phyloP scores from a whole-genome alignment of 768 basidiomycete species.

The Auricularia cornea region DNA sequence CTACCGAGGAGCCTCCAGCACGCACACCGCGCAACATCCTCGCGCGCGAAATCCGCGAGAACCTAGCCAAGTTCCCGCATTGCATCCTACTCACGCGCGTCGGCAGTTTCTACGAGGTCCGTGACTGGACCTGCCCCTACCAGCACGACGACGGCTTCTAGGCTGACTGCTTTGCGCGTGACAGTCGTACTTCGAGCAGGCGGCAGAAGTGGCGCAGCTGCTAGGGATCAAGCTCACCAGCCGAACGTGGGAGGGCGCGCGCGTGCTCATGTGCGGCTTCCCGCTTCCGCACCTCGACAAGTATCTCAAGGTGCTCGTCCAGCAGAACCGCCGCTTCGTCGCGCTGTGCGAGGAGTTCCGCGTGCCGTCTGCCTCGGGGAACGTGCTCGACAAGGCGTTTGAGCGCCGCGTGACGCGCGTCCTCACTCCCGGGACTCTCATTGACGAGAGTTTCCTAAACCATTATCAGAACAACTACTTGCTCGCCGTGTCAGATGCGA shows the following conservation, averaged over 20 bases:
- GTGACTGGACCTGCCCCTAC: background rate
- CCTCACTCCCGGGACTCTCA: constrained; percentile 88
- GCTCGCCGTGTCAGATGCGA: constrained; percentile 42
- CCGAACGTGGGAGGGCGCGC: constrained; percentile 60
- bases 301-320: constrained; percentile 77
- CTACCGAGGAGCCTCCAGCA: background rate
- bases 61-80: constrained; percentile 71
- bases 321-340: constrained; percentile 75
- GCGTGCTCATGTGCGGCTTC: constrained; percentile 85
- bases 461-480: constrained; percentile 87
- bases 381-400: constrained; percentile 44
- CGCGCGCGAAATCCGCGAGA: constrained; percentile 60
- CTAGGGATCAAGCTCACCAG: constrained; percentile 79
- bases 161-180: background rate
- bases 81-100: constrained; percentile 87
- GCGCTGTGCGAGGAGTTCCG: constrained; percentile 93
- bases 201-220: constrained; percentile 62
- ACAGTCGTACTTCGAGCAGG: constrained; percentile 93
- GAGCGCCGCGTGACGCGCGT: constrained; percentile 79
- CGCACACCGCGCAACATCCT: constrained; percentile 23
- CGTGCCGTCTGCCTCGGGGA: constrained; percentile 32
- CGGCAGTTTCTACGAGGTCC: constrained; percentile 91
- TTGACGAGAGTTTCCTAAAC: constrained; percentile 83
- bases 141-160: constrained; percentile 4
- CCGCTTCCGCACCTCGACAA: constrained; percentile 79